Conservation (phyloP, 306 rosid species). For the Corylus americana region DNA sequence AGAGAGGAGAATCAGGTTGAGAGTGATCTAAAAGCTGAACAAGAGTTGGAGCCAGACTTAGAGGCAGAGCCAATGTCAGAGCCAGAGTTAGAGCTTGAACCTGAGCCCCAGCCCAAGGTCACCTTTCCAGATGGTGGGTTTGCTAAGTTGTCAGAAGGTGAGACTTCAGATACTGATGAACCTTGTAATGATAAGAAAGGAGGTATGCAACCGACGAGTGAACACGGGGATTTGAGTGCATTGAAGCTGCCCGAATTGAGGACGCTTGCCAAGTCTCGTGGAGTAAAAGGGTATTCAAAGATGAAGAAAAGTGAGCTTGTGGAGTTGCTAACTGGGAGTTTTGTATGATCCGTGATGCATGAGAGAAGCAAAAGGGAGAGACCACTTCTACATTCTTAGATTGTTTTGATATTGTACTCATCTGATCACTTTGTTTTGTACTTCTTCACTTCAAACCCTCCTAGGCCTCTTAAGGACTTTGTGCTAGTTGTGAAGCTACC, state of each 20-base stretch:
- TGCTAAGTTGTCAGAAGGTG: constrained; percentile 50
- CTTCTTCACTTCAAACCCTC: constrained; percentile 11
- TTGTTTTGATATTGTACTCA: neutral
- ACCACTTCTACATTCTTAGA: constrained; percentile 4
- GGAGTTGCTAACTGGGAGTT: constrained; percentile 55
- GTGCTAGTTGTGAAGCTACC: constrained; percentile 11
- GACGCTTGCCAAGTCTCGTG: constrained; percentile 82
- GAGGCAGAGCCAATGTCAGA: constrained; percentile 37
- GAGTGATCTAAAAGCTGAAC: constrained; percentile 31
- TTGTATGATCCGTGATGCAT: constrained; percentile 27
- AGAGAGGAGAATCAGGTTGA: constrained; percentile 41
- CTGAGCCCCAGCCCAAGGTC: constrained; percentile 40
- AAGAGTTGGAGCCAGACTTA: constrained; percentile 28
- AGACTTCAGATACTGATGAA: constrained; percentile 46
- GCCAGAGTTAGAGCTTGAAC: constrained; percentile 22
- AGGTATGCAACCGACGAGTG: constrained; percentile 35
- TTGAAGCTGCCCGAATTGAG: constrained; percentile 75
- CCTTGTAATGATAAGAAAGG: constrained; percentile 31
- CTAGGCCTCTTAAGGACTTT: neutral
- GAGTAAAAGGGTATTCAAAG: constrained; percentile 80
- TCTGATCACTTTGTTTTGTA: constrained; percentile 5
- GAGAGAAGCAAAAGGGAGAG: constrained; percentile 16
- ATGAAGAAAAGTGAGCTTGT: constrained; percentile 81
- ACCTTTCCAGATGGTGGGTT: constrained; percentile 43
- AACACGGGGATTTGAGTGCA: constrained; percentile 54